Evolutionary conservation across 331 rosid species (phyloP).

Genomic region (Erythrophleum ivorense): DNA sequence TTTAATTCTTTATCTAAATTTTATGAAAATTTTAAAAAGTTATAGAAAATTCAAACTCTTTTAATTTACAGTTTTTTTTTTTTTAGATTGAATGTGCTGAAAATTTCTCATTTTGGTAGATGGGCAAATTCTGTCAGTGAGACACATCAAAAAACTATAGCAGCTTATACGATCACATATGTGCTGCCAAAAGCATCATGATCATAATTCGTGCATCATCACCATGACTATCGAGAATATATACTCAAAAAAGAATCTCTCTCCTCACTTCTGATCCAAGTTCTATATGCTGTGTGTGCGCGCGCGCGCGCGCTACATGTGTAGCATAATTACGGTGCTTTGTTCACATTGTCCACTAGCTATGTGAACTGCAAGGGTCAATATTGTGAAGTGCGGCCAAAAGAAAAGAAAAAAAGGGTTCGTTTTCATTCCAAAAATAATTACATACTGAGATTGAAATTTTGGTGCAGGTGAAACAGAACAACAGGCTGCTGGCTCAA

Average conservation of each 20-base stretch:
- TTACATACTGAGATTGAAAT: neutral
- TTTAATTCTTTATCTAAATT: too few relatives aligned
- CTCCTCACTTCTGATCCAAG: too few relatives aligned
- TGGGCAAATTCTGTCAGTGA: neutral
- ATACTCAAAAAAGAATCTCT: too few relatives aligned
- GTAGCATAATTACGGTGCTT: neutral
- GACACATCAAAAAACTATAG: neutral
- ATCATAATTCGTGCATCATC: neutral
- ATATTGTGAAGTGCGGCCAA: neutral
- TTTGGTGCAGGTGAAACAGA: constrained; percentile 52
- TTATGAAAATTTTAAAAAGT: too few relatives aligned
- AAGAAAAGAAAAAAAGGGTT: neutral
- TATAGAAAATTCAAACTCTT: too few relatives aligned
- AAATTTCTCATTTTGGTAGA: neutral
- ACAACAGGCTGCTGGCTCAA: constrained; percentile 39
- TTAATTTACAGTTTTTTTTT: neutral
- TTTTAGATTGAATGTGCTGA: neutral
- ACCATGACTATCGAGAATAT: neutral
- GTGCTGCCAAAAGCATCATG: neutral
- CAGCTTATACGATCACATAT: neutral
- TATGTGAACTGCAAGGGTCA: neutral
- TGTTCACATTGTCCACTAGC: neutral
- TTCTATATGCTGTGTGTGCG: too few relatives aligned
- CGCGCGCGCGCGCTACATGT: too few relatives aligned
- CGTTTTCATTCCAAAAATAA: neutral